Base-by-base conservation (phyloP, 345 rosid species). In the Syzygium aromaticum region DNA sequence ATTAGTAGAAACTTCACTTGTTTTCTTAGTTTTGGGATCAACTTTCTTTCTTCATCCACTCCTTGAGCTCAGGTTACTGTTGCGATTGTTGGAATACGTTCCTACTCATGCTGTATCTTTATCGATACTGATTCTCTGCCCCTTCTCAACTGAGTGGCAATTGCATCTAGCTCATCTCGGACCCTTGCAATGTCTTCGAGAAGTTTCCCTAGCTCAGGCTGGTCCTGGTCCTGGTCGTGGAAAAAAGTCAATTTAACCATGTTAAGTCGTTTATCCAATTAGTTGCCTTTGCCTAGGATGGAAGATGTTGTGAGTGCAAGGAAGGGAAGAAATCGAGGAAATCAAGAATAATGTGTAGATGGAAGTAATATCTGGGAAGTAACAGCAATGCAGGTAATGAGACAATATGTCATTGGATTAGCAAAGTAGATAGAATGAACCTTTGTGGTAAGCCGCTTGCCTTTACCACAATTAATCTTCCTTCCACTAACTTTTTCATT, bases 151-250 rank as follows among this genome's bases (percentile, higher is more conserved):
- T 67, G 49, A 23, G 19, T 43, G 53, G 51, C 67, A 6, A 84
- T 22, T 16, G 25, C 83, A 22, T 38, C 63, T 59, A 38, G 28
- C 46, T 25, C 63, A 15, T 52, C 83, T 84, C 3, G 84, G 82
- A 83, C 46, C 43, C 84, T 59, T 51, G 27, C 46, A 9, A 54
- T 54, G 8, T 85, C 87, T 73, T 88, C 46, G 1, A 7, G 22
- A 33, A 88, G 86, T 53, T 25, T 67, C 22, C 30, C 56, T 54
- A 14, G 23, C 22, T 52, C 64, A 25, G 84, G 43, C 33, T 33
- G 85, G 19, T 87, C 88, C 85, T 87, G 56, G 16, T 56, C 33
- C 33, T 33, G 84, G 19, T 87, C 88, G 78, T 87, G 56, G 16
- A 8, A 27, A 10, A 53, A 77, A 25, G 49, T 30, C 56, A 27